Evolutionary conservation across 23 red algal genomes (phyloP).

Genomic region (Gracilariopsis chorda): DNA sequence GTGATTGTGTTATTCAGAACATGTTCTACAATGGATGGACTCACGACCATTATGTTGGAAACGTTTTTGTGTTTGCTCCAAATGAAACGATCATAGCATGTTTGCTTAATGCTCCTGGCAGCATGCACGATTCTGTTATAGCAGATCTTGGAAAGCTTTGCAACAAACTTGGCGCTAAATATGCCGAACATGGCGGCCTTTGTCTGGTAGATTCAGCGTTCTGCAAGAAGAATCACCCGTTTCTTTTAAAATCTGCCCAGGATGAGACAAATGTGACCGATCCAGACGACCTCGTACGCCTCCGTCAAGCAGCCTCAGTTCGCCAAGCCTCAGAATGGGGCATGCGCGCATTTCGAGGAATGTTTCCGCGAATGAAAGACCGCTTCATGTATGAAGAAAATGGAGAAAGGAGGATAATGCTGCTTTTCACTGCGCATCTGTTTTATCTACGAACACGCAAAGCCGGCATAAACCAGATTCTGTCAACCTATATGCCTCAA

Average conservation of each 20-base stretch:
- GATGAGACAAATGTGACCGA: background rate
- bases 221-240: background rate
- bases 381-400: conserved; percentile 1
- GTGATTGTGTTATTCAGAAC: conserved; percentile 5
- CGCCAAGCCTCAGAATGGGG: conserved; percentile 25
- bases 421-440: too few relatives aligned
- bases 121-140: background rate
- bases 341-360: conserved; percentile 30
- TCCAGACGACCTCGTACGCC: background rate
- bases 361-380: conserved; percentile 27
- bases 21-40: conserved; percentile 38
- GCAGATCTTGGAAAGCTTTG: background rate
- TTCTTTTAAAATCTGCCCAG: conserved; percentile 5
- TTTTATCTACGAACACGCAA: too few relatives aligned
- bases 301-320: conserved; percentile 2
- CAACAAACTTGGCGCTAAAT: background rate
- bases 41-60: background rate
- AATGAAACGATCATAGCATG: conserved; percentile 10
- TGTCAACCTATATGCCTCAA: too few relatives aligned
- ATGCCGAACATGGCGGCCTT: background rate
- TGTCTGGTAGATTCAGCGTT: conserved; percentile 3
- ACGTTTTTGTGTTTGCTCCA: conserved; percentile 16
- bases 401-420: too few relatives aligned
- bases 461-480: too few relatives aligned
- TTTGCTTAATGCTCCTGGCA: background rate